Evolutionary conservation across 805 yeast species (phyloP).

Genomic region (Ogataea ramenticola): DNA sequence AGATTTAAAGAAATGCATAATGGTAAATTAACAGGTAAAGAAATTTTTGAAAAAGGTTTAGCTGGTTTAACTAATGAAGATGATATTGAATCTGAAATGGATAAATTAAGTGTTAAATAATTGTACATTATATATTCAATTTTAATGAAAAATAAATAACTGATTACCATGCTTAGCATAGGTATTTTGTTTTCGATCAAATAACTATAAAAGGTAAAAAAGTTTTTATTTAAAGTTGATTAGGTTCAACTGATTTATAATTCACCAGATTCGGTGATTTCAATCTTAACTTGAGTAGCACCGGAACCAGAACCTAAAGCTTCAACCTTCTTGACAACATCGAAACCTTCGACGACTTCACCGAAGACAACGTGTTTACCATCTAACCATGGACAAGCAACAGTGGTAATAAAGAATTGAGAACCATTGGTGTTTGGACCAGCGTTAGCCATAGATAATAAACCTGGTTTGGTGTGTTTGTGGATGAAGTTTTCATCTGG

Average conservation of each 20-base stretch:
- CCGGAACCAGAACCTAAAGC: slow-evolving; percentile 47
- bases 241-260: slow-evolving; percentile 23
- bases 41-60: slow-evolving; percentile 85
- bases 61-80: slow-evolving; percentile 60
- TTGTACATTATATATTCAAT: neutral
- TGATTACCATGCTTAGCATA: no score
- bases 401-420: slow-evolving; percentile 84
- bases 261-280: slow-evolving; percentile 55
- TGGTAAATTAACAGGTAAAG: slow-evolving; percentile 80
- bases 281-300: slow-evolving; percentile 42
- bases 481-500: slow-evolving; percentile 61
- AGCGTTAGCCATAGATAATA: slow-evolving; percentile 87
- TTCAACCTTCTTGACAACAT: slow-evolving; percentile 81
- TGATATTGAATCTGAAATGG: slow-evolving; percentile 20
- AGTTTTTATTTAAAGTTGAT: neutral
- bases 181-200: no score
- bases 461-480: slow-evolving; percentile 74
- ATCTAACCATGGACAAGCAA: slow-evolving; percentile 70
- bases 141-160: neutral
- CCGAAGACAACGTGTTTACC: slow-evolving; percentile 77
- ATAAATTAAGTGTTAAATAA: slow-evolving; percentile 12
- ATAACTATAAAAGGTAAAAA: no score
- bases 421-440: slow-evolving; percentile 93
- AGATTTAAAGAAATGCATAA: slow-evolving; percentile 53
- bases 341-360: slow-evolving; percentile 61